These are phyloP conservation scores for Paraurostyla sp. DNA, from an alignment of 73 alveolate genomes.

Conservation along the genomic window DNA sequence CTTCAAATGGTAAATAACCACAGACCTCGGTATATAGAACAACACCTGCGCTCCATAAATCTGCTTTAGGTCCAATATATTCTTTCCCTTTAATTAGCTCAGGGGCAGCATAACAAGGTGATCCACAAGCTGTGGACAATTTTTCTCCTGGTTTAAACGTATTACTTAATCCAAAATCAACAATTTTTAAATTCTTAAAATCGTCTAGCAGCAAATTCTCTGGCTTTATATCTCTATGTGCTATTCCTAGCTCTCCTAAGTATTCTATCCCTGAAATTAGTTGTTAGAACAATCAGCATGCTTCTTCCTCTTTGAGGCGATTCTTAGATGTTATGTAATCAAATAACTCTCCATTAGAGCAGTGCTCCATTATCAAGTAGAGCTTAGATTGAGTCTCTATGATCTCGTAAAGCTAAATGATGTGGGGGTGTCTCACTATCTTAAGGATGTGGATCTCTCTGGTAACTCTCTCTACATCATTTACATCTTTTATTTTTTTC, in stretches of 20 bases:
- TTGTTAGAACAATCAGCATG: slow-evolving; percentile 83
- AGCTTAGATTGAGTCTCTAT: slow-evolving; percentile 92
- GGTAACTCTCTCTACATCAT: slow-evolving; percentile 87
- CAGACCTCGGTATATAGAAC: slow-evolving; percentile 85
- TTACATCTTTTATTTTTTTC: slow-evolving; percentile 83
- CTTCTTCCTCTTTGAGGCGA: slow-evolving; percentile 83
- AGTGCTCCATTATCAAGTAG: slow-evolving; percentile 90
- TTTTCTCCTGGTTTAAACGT: slow-evolving; percentile 81
- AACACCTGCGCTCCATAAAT: slow-evolving; percentile 92
- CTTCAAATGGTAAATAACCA: slow-evolving; percentile 90
- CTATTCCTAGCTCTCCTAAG: slow-evolving; percentile 84
- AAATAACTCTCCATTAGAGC: slow-evolving; percentile 88
- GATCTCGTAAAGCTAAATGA: slow-evolving; percentile 88
- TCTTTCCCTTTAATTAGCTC: slow-evolving; percentile 87
- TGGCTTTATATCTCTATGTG: slow-evolving; percentile 92
- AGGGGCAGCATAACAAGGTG: slow-evolving; percentile 96
- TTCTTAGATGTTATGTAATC: slow-evolving; percentile 82
- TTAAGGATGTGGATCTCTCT: slow-evolving; percentile 89
- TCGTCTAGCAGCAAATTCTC: slow-evolving; percentile 87
- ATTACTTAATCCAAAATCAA: slow-evolving; percentile 91
- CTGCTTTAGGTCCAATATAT: slow-evolving; percentile 83
- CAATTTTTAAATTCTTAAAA: slow-evolving; percentile 79
- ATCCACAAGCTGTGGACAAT: slow-evolving; percentile 90
- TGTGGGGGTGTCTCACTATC: slow-evolving; percentile 87
- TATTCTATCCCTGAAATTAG: slow-evolving; percentile 87